A percentile compares a stretch with the other conserved stretches of the same genome.
Evolutionary conservation across 345 rosid species (phyloP).

Genomic region (Linum tenue): DNA sequence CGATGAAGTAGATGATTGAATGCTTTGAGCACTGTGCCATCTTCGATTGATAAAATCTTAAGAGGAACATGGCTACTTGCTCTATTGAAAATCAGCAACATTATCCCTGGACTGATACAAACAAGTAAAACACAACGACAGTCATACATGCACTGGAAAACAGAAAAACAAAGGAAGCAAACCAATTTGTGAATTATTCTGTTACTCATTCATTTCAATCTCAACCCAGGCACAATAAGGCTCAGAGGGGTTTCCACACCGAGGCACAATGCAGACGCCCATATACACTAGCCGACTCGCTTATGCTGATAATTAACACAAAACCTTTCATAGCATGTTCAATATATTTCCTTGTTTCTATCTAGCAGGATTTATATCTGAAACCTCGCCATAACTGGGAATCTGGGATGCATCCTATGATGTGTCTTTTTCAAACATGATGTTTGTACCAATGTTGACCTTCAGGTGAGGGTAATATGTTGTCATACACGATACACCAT

Average conservation of each 20-base stretch:
- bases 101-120: slow-evolving; percentile 78
- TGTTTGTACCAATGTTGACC: too few species aligned
- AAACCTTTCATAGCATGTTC: too few species aligned
- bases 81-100: slow-evolving; percentile 86
- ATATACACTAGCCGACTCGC: neutral
- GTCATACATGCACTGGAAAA: neutral
- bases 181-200: neutral
- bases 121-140: slow-evolving; percentile 7
- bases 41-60: slow-evolving; percentile 89
- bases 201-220: neutral
- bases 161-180: neutral
- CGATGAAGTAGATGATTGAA: slow-evolving; percentile 88
- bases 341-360: too few species aligned
- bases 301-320: too few species aligned
- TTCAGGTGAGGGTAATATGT: too few species aligned
- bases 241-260: neutral
- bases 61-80: slow-evolving; percentile 69
- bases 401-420: too few species aligned
- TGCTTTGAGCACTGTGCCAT: slow-evolving; percentile 88
- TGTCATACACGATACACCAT: too few species aligned
- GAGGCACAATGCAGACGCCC: neutral
- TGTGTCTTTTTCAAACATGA: too few species aligned
- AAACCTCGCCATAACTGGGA: too few species aligned
- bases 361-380: too few species aligned
- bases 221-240: neutral